phyloP scores from a whole-genome alignment of 352 stramenopile species.

The Phytopythium vexans region DNA sequence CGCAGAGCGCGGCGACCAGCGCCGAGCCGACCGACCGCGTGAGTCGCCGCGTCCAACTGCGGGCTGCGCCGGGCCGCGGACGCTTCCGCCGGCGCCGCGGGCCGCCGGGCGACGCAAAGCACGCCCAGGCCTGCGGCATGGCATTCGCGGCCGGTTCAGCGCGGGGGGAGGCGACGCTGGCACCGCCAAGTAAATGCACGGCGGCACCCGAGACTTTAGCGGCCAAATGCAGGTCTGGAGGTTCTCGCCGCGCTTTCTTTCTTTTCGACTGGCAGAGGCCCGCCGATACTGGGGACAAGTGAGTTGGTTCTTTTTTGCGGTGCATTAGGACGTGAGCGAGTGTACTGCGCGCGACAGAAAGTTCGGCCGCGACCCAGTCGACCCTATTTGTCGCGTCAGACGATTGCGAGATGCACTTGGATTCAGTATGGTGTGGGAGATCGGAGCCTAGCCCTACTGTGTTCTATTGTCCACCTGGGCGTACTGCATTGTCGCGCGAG shows the following conservation, averaged over 20 bases:
- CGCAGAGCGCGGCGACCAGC: background rate
- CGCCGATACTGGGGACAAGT: too few species aligned
- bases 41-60: background rate
- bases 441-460: background rate
- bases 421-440: background rate
- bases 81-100: background rate
- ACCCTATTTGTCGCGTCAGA: too few species aligned
- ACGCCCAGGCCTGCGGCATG: background rate
- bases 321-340: background rate
- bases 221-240: too few species aligned
- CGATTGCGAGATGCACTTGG: background rate
- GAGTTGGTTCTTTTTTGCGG: background rate
- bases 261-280: background rate
- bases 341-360: background rate
- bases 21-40: background rate
- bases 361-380: too few species aligned
- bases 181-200: background rate
- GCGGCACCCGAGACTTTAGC: too few species aligned
- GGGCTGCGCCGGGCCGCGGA: background rate
- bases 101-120: background rate
- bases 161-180: background rate
- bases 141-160: background rate
- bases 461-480: too few species aligned
- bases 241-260: background rate
- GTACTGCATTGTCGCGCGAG: too few species aligned